Percentiles rank a stretch among this genome's conserved stretches.
Evolutionary conservation across 1,284 basidiomycete genomes (phyloP).

Genomic region (Marasmius sp.): DNA sequence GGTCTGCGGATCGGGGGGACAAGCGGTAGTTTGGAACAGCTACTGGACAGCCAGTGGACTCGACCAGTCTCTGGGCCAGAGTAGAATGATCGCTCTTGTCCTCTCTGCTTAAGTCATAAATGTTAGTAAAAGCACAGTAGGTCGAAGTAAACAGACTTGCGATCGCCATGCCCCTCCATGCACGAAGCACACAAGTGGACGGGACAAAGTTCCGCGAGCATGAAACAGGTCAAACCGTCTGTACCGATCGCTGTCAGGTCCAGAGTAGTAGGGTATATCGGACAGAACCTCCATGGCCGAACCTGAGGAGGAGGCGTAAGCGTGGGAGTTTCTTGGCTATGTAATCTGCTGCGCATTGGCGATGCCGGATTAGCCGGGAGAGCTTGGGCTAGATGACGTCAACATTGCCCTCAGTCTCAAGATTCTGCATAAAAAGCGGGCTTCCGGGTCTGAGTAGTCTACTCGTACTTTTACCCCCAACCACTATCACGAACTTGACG

Average conservation of each 20-base stretch:
- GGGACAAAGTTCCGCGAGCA: slow-evolving; percentile 5
- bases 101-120: slow-evolving; percentile 45
- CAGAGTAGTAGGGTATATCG: slow-evolving; percentile 44
- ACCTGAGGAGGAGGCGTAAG: neutral
- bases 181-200: slow-evolving; percentile 56
- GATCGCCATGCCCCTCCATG: slow-evolving; percentile 81
- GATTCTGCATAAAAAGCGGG: neutral
- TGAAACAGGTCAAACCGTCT: slow-evolving; percentile 52
- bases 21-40: slow-evolving; percentile 77
- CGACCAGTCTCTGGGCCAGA: slow-evolving; percentile 53
- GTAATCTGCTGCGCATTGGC: neutral
- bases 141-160: slow-evolving; percentile 39
- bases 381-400: neutral
- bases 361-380: neutral
- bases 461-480: slow-evolving; percentile 11
- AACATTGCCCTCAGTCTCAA: neutral
- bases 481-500: slow-evolving; percentile 1
- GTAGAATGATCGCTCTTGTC: slow-evolving; percentile 62
- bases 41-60: slow-evolving; percentile 52
- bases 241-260: slow-evolving; percentile 21
- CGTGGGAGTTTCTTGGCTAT: neutral
- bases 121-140: neutral
- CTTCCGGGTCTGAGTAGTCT: neutral
- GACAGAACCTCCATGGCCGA: slow-evolving; percentile 21
- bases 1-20: slow-evolving; percentile 33